Conservation (phyloP, 164 flowering plant species). For the Vitis labrusca region DNA sequence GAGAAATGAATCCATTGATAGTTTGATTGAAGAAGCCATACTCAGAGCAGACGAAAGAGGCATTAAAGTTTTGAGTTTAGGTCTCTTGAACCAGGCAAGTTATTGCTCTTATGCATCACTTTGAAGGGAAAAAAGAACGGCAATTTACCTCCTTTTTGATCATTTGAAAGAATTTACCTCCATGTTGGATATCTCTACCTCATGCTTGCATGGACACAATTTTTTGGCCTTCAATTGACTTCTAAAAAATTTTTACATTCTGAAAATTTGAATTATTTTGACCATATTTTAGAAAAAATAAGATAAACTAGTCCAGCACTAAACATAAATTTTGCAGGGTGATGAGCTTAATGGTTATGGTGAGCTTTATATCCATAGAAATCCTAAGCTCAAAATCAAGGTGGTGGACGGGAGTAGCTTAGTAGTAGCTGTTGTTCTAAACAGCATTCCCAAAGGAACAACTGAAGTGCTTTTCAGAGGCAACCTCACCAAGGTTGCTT, state of each 20-base stretch:
- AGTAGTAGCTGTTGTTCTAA: constrained; percentile 53
- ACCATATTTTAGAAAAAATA: background rate
- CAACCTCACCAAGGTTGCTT: constrained; percentile 44
- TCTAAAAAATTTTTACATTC: too few species aligned
- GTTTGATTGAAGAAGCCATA: too few species aligned
- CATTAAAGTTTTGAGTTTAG: too few species aligned
- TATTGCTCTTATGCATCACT: constrained; percentile 64
- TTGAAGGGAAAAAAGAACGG: constrained; percentile 26
- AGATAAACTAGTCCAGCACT: background rate
- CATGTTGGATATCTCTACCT: too few species aligned
- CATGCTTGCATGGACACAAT: too few species aligned
- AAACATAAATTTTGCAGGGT: constrained; percentile 31
- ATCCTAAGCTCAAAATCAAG: constrained; percentile 52
- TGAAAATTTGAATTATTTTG: too few species aligned
- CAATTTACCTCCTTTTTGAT: constrained; percentile 25
- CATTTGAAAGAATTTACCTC: constrained; percentile 22
- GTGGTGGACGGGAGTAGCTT: constrained; percentile 64
- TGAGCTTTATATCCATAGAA: constrained; percentile 46
- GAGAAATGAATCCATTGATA: too few species aligned
- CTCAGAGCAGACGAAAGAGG: too few species aligned
- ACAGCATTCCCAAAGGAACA: constrained; percentile 58
- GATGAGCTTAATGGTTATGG: constrained; percentile 66
- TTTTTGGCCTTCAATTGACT: too few species aligned
- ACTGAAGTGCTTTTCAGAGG: constrained; percentile 54
- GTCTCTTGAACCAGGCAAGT: too few species aligned